Evolutionary conservation across 1,139 yeast genomes (phyloP).

Genomic region (Ogataea hybrid): DNA sequence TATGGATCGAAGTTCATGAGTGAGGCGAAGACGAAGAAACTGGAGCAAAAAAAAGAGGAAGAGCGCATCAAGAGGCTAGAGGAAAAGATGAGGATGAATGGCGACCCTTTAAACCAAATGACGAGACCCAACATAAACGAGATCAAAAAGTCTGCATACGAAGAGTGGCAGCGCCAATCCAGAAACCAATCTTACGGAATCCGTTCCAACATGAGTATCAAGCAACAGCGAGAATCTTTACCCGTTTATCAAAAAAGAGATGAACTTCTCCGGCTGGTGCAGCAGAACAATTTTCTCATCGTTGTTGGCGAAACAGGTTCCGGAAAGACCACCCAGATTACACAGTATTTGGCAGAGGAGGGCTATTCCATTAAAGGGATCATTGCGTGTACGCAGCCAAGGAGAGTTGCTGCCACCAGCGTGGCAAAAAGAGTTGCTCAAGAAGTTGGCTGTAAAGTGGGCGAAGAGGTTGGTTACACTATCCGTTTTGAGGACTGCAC

Average conservation of each 20-base stretch:
- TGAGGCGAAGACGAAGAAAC: constrained; percentile 60
- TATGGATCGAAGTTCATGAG: constrained; percentile 70
- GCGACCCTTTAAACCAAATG: constrained; percentile 42
- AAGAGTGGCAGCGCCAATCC: constrained; percentile 51
- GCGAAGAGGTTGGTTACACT: constrained; percentile 90
- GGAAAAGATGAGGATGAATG: constrained; percentile 31
- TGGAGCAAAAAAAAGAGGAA: constrained; percentile 48
- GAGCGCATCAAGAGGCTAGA: constrained; percentile 35
- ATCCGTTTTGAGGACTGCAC: constrained; percentile 64
- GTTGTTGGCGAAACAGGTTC: constrained; percentile 98
- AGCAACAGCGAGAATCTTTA: constrained; percentile 63
- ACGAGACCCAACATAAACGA: constrained; percentile 29
- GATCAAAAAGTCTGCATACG: constrained; percentile 29
- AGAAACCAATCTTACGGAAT: constrained; percentile 52
- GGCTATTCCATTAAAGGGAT: constrained; percentile 80
- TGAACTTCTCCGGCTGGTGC: constrained; percentile 55
- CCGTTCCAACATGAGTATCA: constrained; percentile 48
- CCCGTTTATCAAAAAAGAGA: constrained; percentile 72
- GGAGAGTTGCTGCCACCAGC: constrained; percentile 98
- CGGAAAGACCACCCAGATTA: constrained; percentile 96
- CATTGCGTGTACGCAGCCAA: constrained; percentile 96
- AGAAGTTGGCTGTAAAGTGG: constrained; percentile 89
- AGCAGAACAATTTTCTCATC: constrained; percentile 69
- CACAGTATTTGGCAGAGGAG: constrained; percentile 90
- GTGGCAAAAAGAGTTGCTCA: constrained; percentile 96